These are phyloP conservation scores for Fraxinus excelsior DNA, from an alignment of 257 asterid genomes.

Conservation along the genomic window DNA sequence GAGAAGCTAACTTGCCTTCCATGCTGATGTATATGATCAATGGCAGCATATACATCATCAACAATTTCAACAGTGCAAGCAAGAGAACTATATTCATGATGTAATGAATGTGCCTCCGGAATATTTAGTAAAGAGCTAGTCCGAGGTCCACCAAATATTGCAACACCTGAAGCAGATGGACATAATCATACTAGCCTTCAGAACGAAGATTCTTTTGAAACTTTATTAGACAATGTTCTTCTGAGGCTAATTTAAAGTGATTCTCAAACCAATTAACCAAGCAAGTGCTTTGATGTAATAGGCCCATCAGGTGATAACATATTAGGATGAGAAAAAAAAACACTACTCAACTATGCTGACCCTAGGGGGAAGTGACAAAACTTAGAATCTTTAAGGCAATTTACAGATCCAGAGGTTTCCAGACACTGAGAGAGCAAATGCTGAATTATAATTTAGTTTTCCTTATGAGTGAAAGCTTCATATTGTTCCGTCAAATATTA, in stretches of 20 bases:
- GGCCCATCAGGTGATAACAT: not conserved
- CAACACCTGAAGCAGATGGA: slow-evolving; percentile 59
- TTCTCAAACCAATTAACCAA: not conserved
- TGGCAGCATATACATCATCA: slow-evolving; percentile 86
- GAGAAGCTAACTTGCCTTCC: slow-evolving; percentile 66
- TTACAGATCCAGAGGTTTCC: too few relatives aligned
- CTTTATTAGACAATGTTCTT: not conserved
- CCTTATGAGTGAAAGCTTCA: too few relatives aligned
- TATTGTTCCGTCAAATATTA: too few relatives aligned
- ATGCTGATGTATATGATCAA: slow-evolving; percentile 83
- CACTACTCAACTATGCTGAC: too few relatives aligned
- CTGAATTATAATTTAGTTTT: too few relatives aligned
- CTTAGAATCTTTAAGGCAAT: too few relatives aligned
- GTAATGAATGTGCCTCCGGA: slow-evolving; percentile 76
- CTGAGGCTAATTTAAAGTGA: not conserved
- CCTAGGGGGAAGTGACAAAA: too few relatives aligned
- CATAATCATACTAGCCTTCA: slow-evolving; percentile 9
- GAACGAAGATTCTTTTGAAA: slow-evolving; percentile 13
- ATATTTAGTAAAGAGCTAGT: slow-evolving; percentile 66
- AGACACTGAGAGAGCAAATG: too few relatives aligned
- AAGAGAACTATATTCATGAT: slow-evolving; percentile 91
- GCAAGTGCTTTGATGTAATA: not conserved
- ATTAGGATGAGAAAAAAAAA: too few relatives aligned
- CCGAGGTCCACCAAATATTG: slow-evolving; percentile 79
- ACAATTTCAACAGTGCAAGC: slow-evolving; percentile 93